Conservation (phyloP, 257 asterid genomes). For the Craterostigma plantagineum region DNA sequence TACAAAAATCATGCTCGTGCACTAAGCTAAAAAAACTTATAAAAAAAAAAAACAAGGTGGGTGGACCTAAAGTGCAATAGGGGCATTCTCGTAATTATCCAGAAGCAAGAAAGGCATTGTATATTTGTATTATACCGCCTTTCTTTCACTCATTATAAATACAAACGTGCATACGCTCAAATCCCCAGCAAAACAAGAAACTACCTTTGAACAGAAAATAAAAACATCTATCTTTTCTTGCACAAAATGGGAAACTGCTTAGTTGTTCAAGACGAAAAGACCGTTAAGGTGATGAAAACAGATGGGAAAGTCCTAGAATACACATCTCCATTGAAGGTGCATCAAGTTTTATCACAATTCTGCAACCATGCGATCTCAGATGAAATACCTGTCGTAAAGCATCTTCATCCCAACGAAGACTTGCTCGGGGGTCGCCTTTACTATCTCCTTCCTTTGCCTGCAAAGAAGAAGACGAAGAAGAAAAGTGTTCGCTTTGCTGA, state of each 20-base stretch:
- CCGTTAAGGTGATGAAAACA: slow-evolving; percentile 37
- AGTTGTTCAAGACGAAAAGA: slow-evolving; percentile 15
- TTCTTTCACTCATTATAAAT: slow-evolving; percentile 18
- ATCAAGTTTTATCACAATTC: slow-evolving; percentile 32
- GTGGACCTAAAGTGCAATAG: no score
- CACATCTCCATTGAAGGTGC: slow-evolving; percentile 39
- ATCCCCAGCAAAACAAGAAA: slow-evolving; percentile 2
- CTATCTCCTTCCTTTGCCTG: slow-evolving; percentile 41
- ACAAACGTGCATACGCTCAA: slow-evolving; percentile 9
- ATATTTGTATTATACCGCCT: no score
- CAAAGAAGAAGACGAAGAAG: slow-evolving; percentile 9
- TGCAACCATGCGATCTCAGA: slow-evolving; percentile 46
- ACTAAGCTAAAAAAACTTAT: no score
- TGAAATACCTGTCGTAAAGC: slow-evolving; percentile 22
- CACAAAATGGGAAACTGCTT: slow-evolving; percentile 59
- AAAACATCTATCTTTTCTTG: no score
- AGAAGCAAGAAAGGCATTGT: slow-evolving; percentile 13
- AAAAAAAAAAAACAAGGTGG: no score
- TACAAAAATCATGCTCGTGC: no score
- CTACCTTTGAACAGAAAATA: no score
- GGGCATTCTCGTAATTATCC: no score
- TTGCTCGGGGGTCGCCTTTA: slow-evolving; percentile 33
- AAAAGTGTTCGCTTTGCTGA: slow-evolving; percentile 28
- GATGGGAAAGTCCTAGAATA: slow-evolving; percentile 54
- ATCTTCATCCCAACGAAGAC: slow-evolving; percentile 32